Evolutionary conservation across 345 rosid species (phyloP).

Genomic region (Camelina sativa): DNA sequence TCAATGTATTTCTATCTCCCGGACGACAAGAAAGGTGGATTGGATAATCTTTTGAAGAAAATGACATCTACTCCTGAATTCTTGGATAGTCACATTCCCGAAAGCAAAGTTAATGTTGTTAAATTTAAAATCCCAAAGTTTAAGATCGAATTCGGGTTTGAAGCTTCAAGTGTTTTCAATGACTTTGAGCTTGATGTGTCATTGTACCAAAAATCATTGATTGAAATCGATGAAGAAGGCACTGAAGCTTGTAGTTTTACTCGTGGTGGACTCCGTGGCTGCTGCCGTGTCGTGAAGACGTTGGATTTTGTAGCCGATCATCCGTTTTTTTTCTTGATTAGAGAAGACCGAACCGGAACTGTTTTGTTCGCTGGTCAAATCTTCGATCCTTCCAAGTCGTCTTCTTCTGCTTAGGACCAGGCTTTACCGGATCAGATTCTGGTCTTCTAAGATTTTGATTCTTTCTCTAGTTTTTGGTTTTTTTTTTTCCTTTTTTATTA

Average conservation of each 20-base stretch:
- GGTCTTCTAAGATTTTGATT: neutral
- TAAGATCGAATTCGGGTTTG: constrained; percentile 34
- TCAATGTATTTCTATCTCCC: constrained; percentile 17
- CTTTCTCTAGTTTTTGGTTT: neutral
- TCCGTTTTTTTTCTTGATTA: constrained; percentile 34
- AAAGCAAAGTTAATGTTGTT: neutral
- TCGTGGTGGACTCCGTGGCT: too few species aligned
- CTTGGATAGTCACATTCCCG: constrained; percentile 18
- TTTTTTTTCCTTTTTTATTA: too few species aligned
- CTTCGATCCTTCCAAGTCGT: neutral
- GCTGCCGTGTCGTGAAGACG: too few species aligned
- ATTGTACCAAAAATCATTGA: constrained; percentile 41
- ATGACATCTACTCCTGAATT: constrained; percentile 6
- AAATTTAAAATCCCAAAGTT: constrained; percentile 35
- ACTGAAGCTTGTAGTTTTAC: constrained; percentile 45
- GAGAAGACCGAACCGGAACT: constrained; percentile 22
- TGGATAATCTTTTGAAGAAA: neutral
- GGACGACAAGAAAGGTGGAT: neutral
- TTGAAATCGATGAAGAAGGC: constrained; percentile 53
- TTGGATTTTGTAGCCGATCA: constrained; percentile 36
- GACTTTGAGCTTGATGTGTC: neutral
- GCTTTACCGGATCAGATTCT: neutral
- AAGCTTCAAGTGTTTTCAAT: constrained; percentile 37
- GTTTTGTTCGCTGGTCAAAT: constrained; percentile 31
- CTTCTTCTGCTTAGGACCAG: neutral